These are phyloP conservation scores for Cucumis hystrix DNA, from an alignment of 306 rosid genomes.

Conservation along the genomic window DNA sequence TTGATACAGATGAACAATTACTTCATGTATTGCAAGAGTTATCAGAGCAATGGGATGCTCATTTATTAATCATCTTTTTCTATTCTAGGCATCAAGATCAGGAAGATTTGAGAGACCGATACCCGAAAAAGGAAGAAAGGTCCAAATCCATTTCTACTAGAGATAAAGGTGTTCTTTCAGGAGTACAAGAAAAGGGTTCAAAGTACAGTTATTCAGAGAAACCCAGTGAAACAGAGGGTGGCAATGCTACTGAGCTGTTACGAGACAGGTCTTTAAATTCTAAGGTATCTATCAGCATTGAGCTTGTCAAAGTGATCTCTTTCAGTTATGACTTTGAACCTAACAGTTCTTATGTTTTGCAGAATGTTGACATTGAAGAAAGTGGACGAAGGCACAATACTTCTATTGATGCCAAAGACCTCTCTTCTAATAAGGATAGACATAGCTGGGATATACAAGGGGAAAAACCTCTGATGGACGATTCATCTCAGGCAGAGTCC, in stretches of 20 bases:
- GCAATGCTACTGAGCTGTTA: conserved; percentile 41
- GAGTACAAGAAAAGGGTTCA: conserved; percentile 46
- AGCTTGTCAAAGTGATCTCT: conserved; percentile 65
- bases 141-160: conserved; percentile 31
- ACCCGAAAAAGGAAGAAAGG: conserved; percentile 41
- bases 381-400: conserved; percentile 55
- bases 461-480: conserved; percentile 52
- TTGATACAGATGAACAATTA: neutral
- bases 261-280: conserved; percentile 67
- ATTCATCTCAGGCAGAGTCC: conserved; percentile 54
- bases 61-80: conserved; percentile 7
- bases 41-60: neutral
- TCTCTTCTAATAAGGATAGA: conserved; percentile 52
- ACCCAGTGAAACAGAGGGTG: conserved; percentile 49
- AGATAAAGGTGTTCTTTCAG: conserved; percentile 41
- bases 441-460: conserved; percentile 35
- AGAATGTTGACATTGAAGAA: conserved; percentile 66
- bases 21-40: neutral
- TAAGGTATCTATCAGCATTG: conserved; percentile 62
- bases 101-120: conserved; percentile 59
- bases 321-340: conserved; percentile 58
- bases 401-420: conserved; percentile 48
- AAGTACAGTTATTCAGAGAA: conserved; percentile 61
- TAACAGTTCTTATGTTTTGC: conserved; percentile 39
- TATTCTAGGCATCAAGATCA: conserved; percentile 44